Evolutionary conservation across 768 basidiomycete genomes (phyloP), one percentile per base, ranked within the genome.

Genomic region (Suillus decipiens): DNA sequence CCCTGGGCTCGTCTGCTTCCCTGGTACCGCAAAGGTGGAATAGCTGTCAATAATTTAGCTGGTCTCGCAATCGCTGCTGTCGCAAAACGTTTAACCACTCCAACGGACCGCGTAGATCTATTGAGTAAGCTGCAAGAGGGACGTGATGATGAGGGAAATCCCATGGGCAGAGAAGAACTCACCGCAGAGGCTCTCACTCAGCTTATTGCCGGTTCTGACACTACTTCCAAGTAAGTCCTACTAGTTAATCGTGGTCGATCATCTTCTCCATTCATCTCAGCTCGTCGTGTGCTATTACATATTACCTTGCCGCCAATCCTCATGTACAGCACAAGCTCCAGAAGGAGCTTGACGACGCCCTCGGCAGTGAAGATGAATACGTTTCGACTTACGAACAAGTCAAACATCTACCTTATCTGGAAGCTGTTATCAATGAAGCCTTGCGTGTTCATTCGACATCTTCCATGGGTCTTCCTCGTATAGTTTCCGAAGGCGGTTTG

Each of bases 151-250:
- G 78, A 83, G 33, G 95, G 95, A 17, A 86, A 93, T 4, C 86
- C 82, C 1, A 89, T 97, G 89, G 87, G 89, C 0, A 81, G 82
- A 33, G 86, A 86, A 67, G 95, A 96, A 71, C 76, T 97, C 61
- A 96, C 93, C 1, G 94, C 94, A 0, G 95, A 97, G 77, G 89
- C 90, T 51, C 75, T 92, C 22, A 94, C 93, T 1, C 85, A 94
- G 55, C 82, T 95, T 19, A 94, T 95, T 66, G 93, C 93, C 7
- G 94, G 94, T 1, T 91, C 89, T 4, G 95, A 97, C 70, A 97
- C 95, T 1, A 96, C 95, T 0, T 95, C 94, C 53, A 97, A 96
- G 92, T 93, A 67, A 64, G 88, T 48, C 42, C 42, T 43, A 22
- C 15, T 4, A 36, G 31, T 48, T 39, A 33, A 37, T 36, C 33